Conservation (phyloP, 345 rosid genomes). For the Hibiscus trionum region DNA sequence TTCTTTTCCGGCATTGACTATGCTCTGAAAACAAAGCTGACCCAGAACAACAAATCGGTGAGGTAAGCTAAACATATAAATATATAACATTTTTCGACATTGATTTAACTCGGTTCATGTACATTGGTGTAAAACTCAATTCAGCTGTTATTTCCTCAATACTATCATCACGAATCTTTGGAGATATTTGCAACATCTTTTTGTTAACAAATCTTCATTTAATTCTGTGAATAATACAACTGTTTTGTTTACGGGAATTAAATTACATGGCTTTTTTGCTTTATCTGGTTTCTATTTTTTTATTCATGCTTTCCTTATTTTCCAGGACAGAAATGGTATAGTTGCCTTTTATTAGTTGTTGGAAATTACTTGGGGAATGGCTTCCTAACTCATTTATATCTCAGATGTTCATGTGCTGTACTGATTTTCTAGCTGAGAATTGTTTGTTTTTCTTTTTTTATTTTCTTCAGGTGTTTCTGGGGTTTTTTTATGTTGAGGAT, state of each 20-base stretch:
- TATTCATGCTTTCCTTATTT: conserved; percentile 18
- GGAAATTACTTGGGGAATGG: conserved; percentile 22
- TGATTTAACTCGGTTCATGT: conserved; percentile 5
- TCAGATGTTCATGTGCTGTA: conserved; percentile 18
- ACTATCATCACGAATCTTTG: conserved; percentile 20
- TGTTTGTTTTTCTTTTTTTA: background rate
- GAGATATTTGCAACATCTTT: conserved; percentile 17
- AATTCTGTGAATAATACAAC: conserved; percentile 11
- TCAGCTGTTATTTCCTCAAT: conserved; percentile 16
- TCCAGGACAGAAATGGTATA: conserved; percentile 3
- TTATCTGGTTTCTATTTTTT: conserved; percentile 16
- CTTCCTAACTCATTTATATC: conserved; percentile 22
- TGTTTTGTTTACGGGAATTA: conserved; percentile 3
- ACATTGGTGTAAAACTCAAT: conserved; percentile 7
- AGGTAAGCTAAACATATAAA: conserved; percentile 14
- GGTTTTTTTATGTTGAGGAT: background rate
- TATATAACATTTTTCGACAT: background rate
- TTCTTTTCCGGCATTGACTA: conserved; percentile 40
- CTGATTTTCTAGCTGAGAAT: conserved; percentile 6
- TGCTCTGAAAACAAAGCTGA: conserved; percentile 20
- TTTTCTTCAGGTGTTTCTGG: background rate
- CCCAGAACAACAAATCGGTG: conserved; percentile 28
- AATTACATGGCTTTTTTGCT: background rate
- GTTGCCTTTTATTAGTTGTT: conserved; percentile 16
- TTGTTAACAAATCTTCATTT: conserved; percentile 16